Evolutionary conservation across 108 stramenopile genomes (phyloP).

Genomic region (Cyclotella baltica): DNA sequence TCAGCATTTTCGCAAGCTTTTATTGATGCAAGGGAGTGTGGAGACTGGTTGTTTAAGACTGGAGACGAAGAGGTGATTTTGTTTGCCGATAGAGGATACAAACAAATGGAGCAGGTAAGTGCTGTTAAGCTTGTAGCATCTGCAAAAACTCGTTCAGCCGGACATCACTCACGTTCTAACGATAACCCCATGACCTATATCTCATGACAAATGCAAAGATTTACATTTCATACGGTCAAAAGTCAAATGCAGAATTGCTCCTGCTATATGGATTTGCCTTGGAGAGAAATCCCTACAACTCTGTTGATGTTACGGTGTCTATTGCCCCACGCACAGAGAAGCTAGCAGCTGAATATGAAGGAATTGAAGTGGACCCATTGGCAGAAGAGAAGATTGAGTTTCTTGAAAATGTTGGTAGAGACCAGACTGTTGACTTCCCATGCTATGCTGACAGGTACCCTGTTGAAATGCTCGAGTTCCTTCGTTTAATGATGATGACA

Average conservation of each 20-base stretch:
- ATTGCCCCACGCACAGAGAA: constrained; percentile 80
- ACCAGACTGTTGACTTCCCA: constrained; percentile 88
- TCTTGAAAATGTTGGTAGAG: constrained; percentile 78
- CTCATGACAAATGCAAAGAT: constrained; percentile 32
- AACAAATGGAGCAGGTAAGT: constrained; percentile 91
- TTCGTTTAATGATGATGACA: constrained; percentile 94
- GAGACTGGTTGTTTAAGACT: constrained; percentile 89
- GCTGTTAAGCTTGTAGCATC: too few species aligned
- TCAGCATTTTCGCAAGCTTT: constrained; percentile 90
- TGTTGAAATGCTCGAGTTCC: constrained; percentile 94
- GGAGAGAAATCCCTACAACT: constrained; percentile 96
- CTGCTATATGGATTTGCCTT: constrained; percentile 95
- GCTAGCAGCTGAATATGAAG: constrained; percentile 48
- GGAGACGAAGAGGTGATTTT: constrained; percentile 95
- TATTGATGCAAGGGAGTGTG: constrained; percentile 81
- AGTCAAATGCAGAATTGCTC: constrained; percentile 94
- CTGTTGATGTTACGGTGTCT: constrained; percentile 92
- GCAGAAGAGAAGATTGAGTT: constrained; percentile 91
- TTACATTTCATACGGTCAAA: constrained; percentile 95
- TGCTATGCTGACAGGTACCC: constrained; percentile 96
- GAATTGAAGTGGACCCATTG: constrained; percentile 71
- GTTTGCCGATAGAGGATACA: constrained; percentile 92
- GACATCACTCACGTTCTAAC: constrained; percentile 11
- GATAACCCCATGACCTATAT: background rate
- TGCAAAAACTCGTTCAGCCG: too few species aligned